Evolutionary conservation across 495 filamentous ascomycete species (phyloP), one percentile per base, ranked within the genome.

Genomic region (Opeltia flavorubescens): DNA sequence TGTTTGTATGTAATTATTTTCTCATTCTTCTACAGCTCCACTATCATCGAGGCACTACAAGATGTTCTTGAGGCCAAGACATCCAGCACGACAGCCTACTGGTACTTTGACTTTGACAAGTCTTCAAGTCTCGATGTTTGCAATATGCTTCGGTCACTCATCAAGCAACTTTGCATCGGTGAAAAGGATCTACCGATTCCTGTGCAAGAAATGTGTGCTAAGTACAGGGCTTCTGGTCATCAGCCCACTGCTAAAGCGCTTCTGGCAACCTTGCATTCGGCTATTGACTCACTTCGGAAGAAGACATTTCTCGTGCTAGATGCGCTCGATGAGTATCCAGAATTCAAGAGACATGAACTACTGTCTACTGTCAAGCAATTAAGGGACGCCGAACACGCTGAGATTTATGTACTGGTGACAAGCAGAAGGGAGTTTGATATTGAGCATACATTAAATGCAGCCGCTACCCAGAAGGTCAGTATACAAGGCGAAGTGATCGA

Each of bases 371-470:
- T 63, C 24, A 3, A 50, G 29, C 35, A 7, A 5, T 55, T 64
- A 30, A 52, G 53, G 15, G 2, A 36, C 11, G 15, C 34, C 9
- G 34, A 36, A 17, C n/a, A 36, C 9, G 13, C 15, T 18, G 34
- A 45, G 4, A 38, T 62, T 5, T 61, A 64, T 44, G 48, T 66
- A 15, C 44, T 66, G 29, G 53, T 64, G n/a, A 61, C 64, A 1
- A 63, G 63, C 50, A 56, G 61, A 11, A 43, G 57, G 26, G 56
- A 60, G 50, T 35, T 48, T 7, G 61, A 66, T 50, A 62, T 66
- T 15, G 54, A 59, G 7, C 30, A 57, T 50, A 54, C 55, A 3
- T 43, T 66, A n/a, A 15, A 50, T 26, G 43, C 34, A 36, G 34
- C 15, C 15, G 34, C 34, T 36, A 36, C n/a, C 15, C 34, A 36